Base-by-base conservation (phyloP, 768 basidiomycete genomes). In the Psilocybe cyanescens region DNA sequence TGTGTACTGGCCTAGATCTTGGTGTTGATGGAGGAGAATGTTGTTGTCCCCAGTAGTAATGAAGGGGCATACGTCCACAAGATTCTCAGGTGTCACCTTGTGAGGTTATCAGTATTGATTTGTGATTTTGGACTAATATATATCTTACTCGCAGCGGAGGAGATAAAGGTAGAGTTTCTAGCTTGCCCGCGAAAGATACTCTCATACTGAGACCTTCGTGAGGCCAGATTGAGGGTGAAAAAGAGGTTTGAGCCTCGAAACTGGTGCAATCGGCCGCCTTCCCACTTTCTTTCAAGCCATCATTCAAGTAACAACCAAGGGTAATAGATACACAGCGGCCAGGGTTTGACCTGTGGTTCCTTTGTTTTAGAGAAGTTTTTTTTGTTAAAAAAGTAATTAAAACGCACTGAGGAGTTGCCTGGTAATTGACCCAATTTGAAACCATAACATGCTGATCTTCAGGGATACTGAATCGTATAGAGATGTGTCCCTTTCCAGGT, bases 51-150 rank as follows among this genome's bases (percentile, higher is more conserved):
- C 86, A 0, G 54, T 41, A 16, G 60, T 66, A 24, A 84, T 61
- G 56, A 82, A 79, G 16, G 75, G 74, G 2, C 84, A 84, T 9
- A 88, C 50, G 62, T 88, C 86, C 19, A 87, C 77, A 16, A 82
- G 72, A 60, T 75, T 77, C 48, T 86, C 78, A 1, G 80, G 74
- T 6, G 79, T 82, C 28, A 80, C 61, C 85, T 66, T 24, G 9
- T 17, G 47, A 50, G 29, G 16, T 49, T 31, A 29, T 16, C 41
- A 61, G 53, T 17, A 16, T 50, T 33, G 9, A 35, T 28, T 17
- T 16, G 8, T 35, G 31, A 11, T 29, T 35, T 19, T 39, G 3
- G 4, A 14, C 5, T n/a, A 30, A 16, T 28, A 16, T 8, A 51
- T 24, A 35, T 16, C 28, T 55, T 64, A 78, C 81, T 52, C 71